A percentile compares a stretch with the other conserved stretches of the same genome.
Conservation (phyloP, 257 asterid species). For the Solanum appendiculatum region DNA sequence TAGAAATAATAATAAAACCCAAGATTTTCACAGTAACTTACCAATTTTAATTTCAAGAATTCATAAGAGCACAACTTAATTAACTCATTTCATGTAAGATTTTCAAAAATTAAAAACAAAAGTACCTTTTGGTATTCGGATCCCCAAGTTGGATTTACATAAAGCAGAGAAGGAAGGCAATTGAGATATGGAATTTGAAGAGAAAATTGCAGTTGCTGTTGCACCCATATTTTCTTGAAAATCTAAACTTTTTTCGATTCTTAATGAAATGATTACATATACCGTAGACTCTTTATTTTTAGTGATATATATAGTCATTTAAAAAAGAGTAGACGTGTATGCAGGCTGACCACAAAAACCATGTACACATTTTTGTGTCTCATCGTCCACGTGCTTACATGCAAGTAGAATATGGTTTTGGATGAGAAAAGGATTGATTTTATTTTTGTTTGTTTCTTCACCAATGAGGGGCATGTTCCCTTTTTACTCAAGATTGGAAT, state of each 20-base stretch:
- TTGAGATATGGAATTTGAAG: background rate
- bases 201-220: background rate
- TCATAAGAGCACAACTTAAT: background rate
- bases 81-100: background rate
- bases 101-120: background rate
- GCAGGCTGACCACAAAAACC: background rate
- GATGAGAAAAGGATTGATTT: background rate
- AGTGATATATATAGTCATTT: background rate
- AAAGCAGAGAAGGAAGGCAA: background rate
- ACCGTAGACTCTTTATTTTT: background rate
- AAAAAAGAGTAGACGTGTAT: background rate
- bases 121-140: background rate
- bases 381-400: background rate
- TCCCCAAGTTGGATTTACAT: background rate
- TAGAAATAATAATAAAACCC: background rate
- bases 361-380: background rate
- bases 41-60: background rate
- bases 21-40: background rate
- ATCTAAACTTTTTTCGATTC: background rate
- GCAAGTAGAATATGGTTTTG: background rate
- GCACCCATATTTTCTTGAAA: background rate
- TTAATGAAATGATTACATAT: background rate
- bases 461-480: background rate
- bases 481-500: background rate
- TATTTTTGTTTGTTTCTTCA: background rate